phyloP scores from a whole-genome alignment of 1,284 basidiomycete species.

The Fomitopsis betulina region DNA sequence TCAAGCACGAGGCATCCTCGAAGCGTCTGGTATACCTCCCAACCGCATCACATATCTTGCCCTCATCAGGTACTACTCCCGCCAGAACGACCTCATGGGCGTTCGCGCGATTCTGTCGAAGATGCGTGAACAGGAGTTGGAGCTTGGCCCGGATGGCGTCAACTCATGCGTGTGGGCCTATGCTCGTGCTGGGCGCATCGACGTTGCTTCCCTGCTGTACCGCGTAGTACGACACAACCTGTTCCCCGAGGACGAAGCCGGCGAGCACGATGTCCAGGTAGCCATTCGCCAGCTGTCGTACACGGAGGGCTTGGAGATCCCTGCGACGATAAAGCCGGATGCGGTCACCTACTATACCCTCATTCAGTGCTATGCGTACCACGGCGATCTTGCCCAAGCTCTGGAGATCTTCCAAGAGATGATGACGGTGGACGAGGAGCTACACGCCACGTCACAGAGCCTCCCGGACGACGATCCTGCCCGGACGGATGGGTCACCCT shows the following conservation, averaged over 20 bases:
- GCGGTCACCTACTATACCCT: slow-evolving; percentile 64
- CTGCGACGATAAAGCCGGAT: slow-evolving; percentile 47
- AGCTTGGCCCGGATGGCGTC: slow-evolving; percentile 58
- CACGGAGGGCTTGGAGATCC: slow-evolving; percentile 43
- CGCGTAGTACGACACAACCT: slow-evolving; percentile 52
- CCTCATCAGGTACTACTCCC: slow-evolving; percentile 52
- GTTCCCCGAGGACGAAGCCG: slow-evolving; percentile 28
- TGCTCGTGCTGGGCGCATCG: slow-evolving; percentile 45
- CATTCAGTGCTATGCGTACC: slow-evolving; percentile 64
- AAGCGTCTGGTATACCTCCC: slow-evolving; percentile 45
- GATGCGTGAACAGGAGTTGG: slow-evolving; percentile 44
- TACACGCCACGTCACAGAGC: slow-evolving; percentile 11
- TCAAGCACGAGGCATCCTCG: slow-evolving; percentile 48
- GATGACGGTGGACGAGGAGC: slow-evolving; percentile 43
- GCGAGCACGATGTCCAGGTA: slow-evolving; percentile 29
- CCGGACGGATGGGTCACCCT: slow-evolving; percentile 9
- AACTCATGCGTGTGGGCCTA: slow-evolving; percentile 69
- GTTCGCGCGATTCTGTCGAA: slow-evolving; percentile 50
- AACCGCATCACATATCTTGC: slow-evolving; percentile 59
- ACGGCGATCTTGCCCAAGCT: slow-evolving; percentile 58
- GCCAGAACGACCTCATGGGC: slow-evolving; percentile 40
- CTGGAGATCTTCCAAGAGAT: slow-evolving; percentile 69
- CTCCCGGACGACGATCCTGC: slow-evolving; percentile 2
- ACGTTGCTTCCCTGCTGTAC: slow-evolving; percentile 59
- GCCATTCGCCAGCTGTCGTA: slow-evolving; percentile 30